phyloP scores from a whole-genome alignment of 208 protist species.

The Leishmania tarentolae region DNA sequence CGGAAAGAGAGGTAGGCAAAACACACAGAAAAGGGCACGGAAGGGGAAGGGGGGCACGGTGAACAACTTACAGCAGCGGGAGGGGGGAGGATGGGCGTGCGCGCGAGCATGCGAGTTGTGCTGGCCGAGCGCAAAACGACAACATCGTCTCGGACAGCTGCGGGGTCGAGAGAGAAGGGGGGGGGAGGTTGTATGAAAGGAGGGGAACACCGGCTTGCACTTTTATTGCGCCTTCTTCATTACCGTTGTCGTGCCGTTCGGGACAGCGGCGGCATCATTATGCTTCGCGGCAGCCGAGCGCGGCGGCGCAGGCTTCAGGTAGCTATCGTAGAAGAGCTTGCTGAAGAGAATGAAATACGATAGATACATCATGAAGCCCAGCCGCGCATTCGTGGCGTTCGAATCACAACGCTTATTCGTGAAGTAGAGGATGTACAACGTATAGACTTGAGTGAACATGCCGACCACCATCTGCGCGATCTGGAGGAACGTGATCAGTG shows the following conservation, averaged over 20 bases:
- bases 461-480: constrained; percentile 94
- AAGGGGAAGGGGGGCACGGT: no score
- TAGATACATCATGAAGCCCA: constrained; percentile 87
- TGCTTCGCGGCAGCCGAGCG: constrained; percentile 8
- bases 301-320: constrained; percentile 44
- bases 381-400: constrained; percentile 56
- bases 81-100: no score
- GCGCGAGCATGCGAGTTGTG: no score
- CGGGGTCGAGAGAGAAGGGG: background rate
- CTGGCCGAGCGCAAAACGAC: no score
- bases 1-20: no score
- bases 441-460: constrained; percentile 58
- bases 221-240: constrained; percentile 12
- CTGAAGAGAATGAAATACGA: constrained; percentile 93
- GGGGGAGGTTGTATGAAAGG: background rate
- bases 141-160: no score
- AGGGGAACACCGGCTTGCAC: background rate
- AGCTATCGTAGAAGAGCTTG: constrained; percentile 80
- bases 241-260: constrained; percentile 5
- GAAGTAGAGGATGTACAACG: constrained; percentile 49
- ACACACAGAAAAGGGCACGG: no score
- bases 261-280: constrained; percentile 9
- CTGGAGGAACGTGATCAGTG: constrained; percentile 85
- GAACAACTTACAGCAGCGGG: background rate
- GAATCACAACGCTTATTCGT: constrained; percentile 31